Base-by-base conservation (phyloP, 2,329 filamentous ascomycete genomes). In the Bipolaris bicolor region DNA sequence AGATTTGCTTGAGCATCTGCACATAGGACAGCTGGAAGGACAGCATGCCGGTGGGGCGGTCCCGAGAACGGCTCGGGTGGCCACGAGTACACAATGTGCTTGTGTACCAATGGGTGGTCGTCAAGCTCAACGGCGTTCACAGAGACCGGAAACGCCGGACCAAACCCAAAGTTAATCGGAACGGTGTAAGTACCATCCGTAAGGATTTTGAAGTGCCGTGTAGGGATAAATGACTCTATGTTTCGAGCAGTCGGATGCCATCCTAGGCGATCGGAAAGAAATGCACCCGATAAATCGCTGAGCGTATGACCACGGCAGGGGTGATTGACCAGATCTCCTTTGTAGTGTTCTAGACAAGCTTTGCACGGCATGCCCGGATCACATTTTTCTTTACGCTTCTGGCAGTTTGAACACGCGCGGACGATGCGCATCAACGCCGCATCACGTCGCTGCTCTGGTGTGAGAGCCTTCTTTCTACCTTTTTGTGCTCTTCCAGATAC, bases 361-460 rank as follows among this genome's bases (percentile, higher is more conserved):
- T 67, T 72, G 66, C 76, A 78, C 10, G 76, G 76, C 34, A 70
- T 75, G 0, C 76, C 76, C n/a, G 70, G 66, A 47, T 78, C 76
- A 48, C 76, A 78, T 49, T 69, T 72, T 60, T 72, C 73, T 51
- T 76, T 75, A 20, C 75, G 62, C 58, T 67, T 65, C 60, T 71
- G 70, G 52, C 75, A 77, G 24, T 74, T 76, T 1, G 67, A 68
- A 53, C 75, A 77, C 5, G 73, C 71, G 6, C 68, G 66, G 22
- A 76, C 58, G 10, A 73, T 63, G 7, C 75, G 67, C 74, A 77
- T 77, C 48, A 74, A 51, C 16, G 74, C 74, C 16, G 75, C 75
- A 47, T 75, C 62, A 22, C 58, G 69, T 11, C 74, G 69, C 50
- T 76, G 73, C 37, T 72, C 71, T 1, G 67, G 60, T 7, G 67